Conservation (phyloP, 2,329 filamentous ascomycete species). For the Pseudocercospora eumusae region DNA sequence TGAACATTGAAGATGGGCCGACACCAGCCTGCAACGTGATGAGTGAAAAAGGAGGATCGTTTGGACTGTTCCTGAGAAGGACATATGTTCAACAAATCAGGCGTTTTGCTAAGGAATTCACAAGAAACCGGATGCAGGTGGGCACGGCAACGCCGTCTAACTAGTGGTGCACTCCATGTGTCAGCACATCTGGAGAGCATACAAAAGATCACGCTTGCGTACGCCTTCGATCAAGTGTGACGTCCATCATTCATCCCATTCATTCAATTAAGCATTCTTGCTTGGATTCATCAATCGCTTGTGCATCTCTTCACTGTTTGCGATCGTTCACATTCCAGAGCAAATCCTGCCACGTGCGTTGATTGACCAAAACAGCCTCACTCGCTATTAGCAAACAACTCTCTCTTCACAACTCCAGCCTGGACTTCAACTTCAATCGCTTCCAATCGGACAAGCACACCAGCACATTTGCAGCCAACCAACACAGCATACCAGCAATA, state of each 20-base stretch:
- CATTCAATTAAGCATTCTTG: too few species aligned
- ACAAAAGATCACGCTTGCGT: slow-evolving; percentile 8
- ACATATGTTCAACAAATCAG: neutral
- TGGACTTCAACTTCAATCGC: neutral
- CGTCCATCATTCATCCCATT: neutral
- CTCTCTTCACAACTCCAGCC: neutral
- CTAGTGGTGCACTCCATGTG: neutral
- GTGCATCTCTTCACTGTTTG: slow-evolving; percentile 4
- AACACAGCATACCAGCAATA: slow-evolving; percentile 22
- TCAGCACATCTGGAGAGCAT: slow-evolving; percentile 3
- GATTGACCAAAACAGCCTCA: slow-evolving; percentile 1
- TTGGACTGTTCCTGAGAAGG: neutral
- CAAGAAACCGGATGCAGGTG: slow-evolving; percentile 2
- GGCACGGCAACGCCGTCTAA: slow-evolving; percentile 2
- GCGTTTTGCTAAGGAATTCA: neutral
- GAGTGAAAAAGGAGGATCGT: neutral
- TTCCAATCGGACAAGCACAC: neutral
- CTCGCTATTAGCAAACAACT: slow-evolving; percentile 1
- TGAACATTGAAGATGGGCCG: neutral
- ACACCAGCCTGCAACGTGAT: neutral
- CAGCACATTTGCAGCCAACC: neutral
- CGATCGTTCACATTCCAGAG: slow-evolving; percentile 1
- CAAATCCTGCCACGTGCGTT: slow-evolving; percentile 5
- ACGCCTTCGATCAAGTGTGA: slow-evolving; percentile 1
- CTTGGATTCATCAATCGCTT: slow-evolving; percentile 4